Conservation (phyloP, 768 basidiomycete species). For the Xanthoconium purpureum region DNA sequence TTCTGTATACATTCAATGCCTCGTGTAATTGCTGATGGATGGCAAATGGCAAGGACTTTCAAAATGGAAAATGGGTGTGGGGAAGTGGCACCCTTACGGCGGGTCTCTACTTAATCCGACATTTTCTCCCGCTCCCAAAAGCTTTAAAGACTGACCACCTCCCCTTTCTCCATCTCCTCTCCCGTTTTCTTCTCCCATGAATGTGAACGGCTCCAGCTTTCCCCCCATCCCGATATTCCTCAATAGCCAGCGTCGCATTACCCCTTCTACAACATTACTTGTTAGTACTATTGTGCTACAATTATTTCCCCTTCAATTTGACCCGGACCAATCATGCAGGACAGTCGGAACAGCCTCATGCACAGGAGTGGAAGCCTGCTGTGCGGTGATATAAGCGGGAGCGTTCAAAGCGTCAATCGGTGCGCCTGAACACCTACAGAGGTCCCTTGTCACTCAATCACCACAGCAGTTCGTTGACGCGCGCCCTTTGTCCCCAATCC, state of each 20-base stretch:
- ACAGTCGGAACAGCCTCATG: slow-evolving; percentile 8
- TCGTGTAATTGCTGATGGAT: slow-evolving; percentile 24
- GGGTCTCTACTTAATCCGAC: slow-evolving; percentile 4
- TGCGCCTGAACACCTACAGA: slow-evolving; percentile 17
- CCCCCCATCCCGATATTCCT: background rate
- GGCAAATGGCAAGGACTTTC: slow-evolving; percentile 12
- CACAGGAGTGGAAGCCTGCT: slow-evolving; percentile 24
- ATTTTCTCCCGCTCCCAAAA: background rate
- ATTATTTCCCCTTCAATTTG: background rate
- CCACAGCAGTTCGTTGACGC: slow-evolving; percentile 5
- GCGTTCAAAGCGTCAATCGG: slow-evolving; percentile 2
- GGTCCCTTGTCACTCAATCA: slow-evolving; percentile 5
- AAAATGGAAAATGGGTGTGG: slow-evolving; percentile 18
- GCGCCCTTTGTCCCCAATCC: background rate
- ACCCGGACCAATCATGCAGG: slow-evolving; percentile 2
- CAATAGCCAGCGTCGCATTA: background rate
- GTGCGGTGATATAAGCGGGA: slow-evolving; percentile 7
- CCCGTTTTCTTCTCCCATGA: background rate
- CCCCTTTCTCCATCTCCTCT: background rate
- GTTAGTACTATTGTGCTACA: background rate
- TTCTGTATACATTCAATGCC: slow-evolving; percentile 15
- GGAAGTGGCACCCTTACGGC: slow-evolving; percentile 16
- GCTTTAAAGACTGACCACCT: slow-evolving; percentile 9
- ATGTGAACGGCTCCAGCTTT: background rate
- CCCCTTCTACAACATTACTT: background rate